Conservation (phyloP, 1,284 basidiomycete species). For the Sanghuangporus weigelae region DNA sequence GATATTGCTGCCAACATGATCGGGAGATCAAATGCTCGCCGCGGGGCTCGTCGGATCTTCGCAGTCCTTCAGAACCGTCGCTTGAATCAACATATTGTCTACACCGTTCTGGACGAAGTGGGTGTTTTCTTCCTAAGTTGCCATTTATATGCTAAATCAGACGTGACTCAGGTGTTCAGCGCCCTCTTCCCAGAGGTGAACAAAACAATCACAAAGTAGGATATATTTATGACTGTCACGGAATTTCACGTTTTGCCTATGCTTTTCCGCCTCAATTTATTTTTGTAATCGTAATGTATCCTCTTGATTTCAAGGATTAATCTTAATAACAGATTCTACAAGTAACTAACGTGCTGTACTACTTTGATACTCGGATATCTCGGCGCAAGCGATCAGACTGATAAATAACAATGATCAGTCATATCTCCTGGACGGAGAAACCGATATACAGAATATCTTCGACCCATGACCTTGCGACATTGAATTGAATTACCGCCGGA, state of each 20-base stretch:
- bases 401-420: too few species aligned
- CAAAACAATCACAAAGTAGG: neutral
- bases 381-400: too few species aligned
- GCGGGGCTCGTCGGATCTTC: conserved; percentile 88
- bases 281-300: neutral
- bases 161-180: conserved; percentile 43
- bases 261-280: neutral
- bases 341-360: neutral
- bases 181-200: conserved; percentile 55
- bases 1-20: conserved; percentile 96
- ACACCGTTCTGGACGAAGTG: conserved; percentile 86
- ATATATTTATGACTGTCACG: neutral
- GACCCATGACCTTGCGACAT: too few species aligned
- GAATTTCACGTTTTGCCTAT: neutral
- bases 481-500: neutral
- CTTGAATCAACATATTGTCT: conserved; percentile 87
- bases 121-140: conserved; percentile 15
- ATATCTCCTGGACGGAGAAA: too few species aligned
- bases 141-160: neutral
- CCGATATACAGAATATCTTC: too few species aligned
- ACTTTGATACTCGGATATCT: too few species aligned
- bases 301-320: neutral
- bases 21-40: conserved; percentile 86
- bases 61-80: conserved; percentile 89
- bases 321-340: neutral